Evolutionary conservation across 2,329 filamentous ascomycete species (phyloP), one percentile per base, ranked within the genome.

Genomic region (Cordyceps tenuipes): DNA sequence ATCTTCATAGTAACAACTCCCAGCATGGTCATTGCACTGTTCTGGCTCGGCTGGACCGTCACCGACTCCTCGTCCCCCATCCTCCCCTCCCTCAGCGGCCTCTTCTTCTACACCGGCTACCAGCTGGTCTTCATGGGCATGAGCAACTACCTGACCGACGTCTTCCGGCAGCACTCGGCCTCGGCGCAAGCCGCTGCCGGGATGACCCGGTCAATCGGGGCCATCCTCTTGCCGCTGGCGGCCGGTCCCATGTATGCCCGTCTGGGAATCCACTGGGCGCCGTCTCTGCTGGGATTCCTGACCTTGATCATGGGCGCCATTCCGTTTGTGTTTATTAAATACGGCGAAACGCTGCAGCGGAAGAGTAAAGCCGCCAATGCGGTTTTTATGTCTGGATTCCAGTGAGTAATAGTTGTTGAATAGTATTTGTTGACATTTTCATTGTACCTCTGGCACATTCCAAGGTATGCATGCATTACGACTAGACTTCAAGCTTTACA

Each of bases 41-140:
- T 84, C 68, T 83, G 80, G 80, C 81, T 84, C 61, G 82, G 81
- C 0, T 85, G 82, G 82, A 82, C 82, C 1, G 79, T 81, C 55
- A 78, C 73, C 59, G 74, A 61, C 3, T 47, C 63, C 13, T 43
- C 64, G 0, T 65, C 68, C 4, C 69, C 70, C 1, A 66, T 70
- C 1, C 65, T 79, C 2, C 73, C 75, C 46, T 75, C 70, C 59
- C 69, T 77, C 15, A 72, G 70, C 3, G 71, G 71, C 31, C 73
- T 82, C 23, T 73, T 78, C 44, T 81, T 79, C 49, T 74, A 75
- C 7, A 59, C 66, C 9, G 71, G 71, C 13, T 67, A 68, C 55
- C 69, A 71, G 59, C 63, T 73, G 7, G 61, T 72, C 8, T 73
- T 72, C 63, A 71, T 73, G 66, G 69, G 69, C 44, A 72, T 73